A percentile compares a stretch with the other conserved stretches of the same genome.
Conservation (phyloP, 2,329 filamentous ascomycete genomes). For the Neofusicoccum cordaticola region DNA sequence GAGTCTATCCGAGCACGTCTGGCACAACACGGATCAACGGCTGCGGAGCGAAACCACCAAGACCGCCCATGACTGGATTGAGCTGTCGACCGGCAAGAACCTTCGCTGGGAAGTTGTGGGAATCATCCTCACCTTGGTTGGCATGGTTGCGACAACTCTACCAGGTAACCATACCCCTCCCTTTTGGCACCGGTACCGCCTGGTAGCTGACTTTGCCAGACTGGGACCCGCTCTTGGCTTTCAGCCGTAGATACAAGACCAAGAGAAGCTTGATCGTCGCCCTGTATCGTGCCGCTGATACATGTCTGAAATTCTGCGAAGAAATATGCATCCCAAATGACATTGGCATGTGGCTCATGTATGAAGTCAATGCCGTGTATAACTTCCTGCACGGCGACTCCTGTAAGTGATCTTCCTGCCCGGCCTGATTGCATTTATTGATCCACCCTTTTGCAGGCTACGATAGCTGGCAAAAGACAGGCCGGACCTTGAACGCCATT, state of each 20-base stretch:
- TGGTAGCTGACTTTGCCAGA: slow-evolving; percentile 20
- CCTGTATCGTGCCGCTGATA: slow-evolving; percentile 28
- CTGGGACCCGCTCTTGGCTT: slow-evolving; percentile 26
- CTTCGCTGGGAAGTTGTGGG: slow-evolving; percentile 47
- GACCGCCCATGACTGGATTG: slow-evolving; percentile 38
- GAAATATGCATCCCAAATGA: slow-evolving; percentile 33
- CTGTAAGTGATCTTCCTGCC: slow-evolving; percentile 21
- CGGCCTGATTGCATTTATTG: not conserved
- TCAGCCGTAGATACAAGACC: not conserved
- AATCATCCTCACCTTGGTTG: slow-evolving; percentile 37
- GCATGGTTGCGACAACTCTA: slow-evolving; percentile 30
- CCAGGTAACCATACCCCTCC: slow-evolving; percentile 22
- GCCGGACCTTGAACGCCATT: slow-evolving; percentile 29
- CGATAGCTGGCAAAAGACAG: slow-evolving; percentile 32
- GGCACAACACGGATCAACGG: slow-evolving; percentile 41
- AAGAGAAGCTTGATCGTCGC: slow-evolving; percentile 6
- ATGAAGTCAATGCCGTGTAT: slow-evolving; percentile 29
- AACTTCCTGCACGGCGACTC: slow-evolving; percentile 29
- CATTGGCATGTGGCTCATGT: slow-evolving; percentile 33
- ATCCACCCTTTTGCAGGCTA: slow-evolving; percentile 22
- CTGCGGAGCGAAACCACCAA: slow-evolving; percentile 37
- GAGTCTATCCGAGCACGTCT: slow-evolving; percentile 40
- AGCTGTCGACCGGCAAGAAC: slow-evolving; percentile 37
- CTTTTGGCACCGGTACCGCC: not conserved
- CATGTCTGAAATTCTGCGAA: slow-evolving; percentile 33